These are phyloP conservation scores for Pezicula carpinea DNA, from an alignment of 2,329 filamentous ascomycete species.

Conservation along the genomic window DNA sequence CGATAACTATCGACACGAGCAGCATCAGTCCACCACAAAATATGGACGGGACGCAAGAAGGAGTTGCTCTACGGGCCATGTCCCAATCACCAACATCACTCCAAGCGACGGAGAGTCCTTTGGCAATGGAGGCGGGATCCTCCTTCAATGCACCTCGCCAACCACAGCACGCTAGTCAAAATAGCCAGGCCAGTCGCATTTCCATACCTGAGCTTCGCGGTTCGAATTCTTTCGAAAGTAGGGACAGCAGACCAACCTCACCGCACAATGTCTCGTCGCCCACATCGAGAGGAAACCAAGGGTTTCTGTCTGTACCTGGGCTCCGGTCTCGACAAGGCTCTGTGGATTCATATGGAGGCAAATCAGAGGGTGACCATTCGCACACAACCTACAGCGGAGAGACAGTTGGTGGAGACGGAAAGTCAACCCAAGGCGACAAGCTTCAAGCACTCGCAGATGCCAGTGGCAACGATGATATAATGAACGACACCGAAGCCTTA, in stretches of 20 bases:
- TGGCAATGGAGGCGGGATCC: slow-evolving; percentile 23
- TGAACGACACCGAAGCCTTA: slow-evolving; percentile 42
- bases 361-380: slow-evolving; percentile 36
- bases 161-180: slow-evolving; percentile 19
- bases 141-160: slow-evolving; percentile 8
- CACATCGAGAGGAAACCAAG: slow-evolving; percentile 45
- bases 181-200: slow-evolving; percentile 22
- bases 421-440: slow-evolving; percentile 36
- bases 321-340: slow-evolving; percentile 61
- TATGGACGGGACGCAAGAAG: slow-evolving; percentile 23
- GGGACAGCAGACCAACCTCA: slow-evolving; percentile 58
- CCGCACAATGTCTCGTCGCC: slow-evolving; percentile 66
- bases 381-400: slow-evolving; percentile 33
- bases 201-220: slow-evolving; percentile 43
- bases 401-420: slow-evolving; percentile 43
- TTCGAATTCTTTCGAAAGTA: slow-evolving; percentile 53
- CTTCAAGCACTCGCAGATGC: slow-evolving; percentile 35
- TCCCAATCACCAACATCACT: slow-evolving; percentile 30
- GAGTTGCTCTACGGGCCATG: slow-evolving; percentile 28
- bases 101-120: slow-evolving; percentile 30
- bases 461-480: slow-evolving; percentile 38
- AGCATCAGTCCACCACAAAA: slow-evolving; percentile 24
- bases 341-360: slow-evolving; percentile 55
- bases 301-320: slow-evolving; percentile 59
- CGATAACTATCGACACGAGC: slow-evolving; percentile 52